Percentiles rank a stretch among this genome's conserved stretches.
These are phyloP conservation scores for Neonothopanus nambi DNA, from an alignment of 1,284 basidiomycete species.

Conservation along the genomic window DNA sequence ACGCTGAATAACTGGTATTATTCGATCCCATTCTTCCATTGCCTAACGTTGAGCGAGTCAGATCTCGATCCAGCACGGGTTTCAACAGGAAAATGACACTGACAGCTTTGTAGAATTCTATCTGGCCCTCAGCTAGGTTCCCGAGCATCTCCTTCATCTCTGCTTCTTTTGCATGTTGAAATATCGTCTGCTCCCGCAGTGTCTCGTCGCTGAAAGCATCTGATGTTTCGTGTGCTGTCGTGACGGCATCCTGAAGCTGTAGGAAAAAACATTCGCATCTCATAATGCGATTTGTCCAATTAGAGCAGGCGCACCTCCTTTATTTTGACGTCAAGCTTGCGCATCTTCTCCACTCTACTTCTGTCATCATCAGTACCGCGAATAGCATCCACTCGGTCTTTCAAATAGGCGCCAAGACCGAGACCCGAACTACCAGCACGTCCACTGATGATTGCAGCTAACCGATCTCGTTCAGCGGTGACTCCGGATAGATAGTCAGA, in stretches of 20 bases:
- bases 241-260: conserved; percentile 94
- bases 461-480: conserved; percentile 87
- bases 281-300: not conserved
- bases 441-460: conserved; percentile 82
- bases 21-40: conserved; percentile 93
- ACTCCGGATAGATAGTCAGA: conserved; percentile 93
- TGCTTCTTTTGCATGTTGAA: conserved; percentile 86
- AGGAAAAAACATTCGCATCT: conserved; percentile 2
- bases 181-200: conserved; percentile 85
- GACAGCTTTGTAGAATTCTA: conserved; percentile 90
- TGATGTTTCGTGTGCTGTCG: conserved; percentile 91
- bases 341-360: conserved; percentile 90
- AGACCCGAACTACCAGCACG: conserved; percentile 79
- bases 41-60: conserved; percentile 42
- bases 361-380: conserved; percentile 93
- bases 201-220: conserved; percentile 96
- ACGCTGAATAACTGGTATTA: conserved; percentile 84
- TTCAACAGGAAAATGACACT: conserved; percentile 27
- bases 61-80: conserved; percentile 2
- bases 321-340: conserved; percentile 90
- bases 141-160: conserved; percentile 96
- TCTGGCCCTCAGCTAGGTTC: conserved; percentile 90
- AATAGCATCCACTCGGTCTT: conserved; percentile 89
- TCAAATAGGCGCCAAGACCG: conserved; percentile 90
- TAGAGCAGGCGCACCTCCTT: conserved; percentile 69